Base-by-base conservation (phyloP, 306 rosid species). In the Vigna nakashimae region DNA sequence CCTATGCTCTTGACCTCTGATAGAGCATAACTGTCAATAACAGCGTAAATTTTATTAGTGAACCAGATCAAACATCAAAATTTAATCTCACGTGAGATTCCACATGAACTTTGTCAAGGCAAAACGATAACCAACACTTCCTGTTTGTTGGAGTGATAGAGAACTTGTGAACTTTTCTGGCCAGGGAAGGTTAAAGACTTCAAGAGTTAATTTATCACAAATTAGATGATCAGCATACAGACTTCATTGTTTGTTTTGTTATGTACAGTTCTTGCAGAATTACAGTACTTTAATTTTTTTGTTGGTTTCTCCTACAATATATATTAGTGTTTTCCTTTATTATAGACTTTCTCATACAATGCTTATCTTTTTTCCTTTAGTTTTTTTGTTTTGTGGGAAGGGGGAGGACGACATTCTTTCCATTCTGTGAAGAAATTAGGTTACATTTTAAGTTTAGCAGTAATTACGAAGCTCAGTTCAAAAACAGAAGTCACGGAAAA, bases 201-300 rank as follows among this genome's bases (percentile, higher is more conserved):
- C 59, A 28, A 10, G 22, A 62, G 32, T 7, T 50, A 43, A 22
- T 57, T 73, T 55, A 36, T 55, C 38, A 7, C 38, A 15, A 8
- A 13, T 72, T 49, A 22, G 53, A n/a, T 57, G 43, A 57, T 58
- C 45, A 55, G 55, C 9, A 45, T 43, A 32, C 49, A 64, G 80
- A 52, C 38, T 64, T 76, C 73, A 24, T 65, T 64, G 73, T 65
- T 65, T 26, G 3, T 30, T 76, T 46, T 14, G 3, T 51, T 70
- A 18, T 18, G 38, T 24, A 11, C 73, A 46, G 60, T 46, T 43
- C 78, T 24, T 43, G 28, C 48, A 60, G 12, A 28, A 28, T 60
- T 63, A 34, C 46, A 7, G 14, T 8, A 59, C 57, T 51, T 30
- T 48, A n/a, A 2, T n/a, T 16, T 28, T 15, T 69, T 4, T 22